These are phyloP conservation scores for Acacia acuminata DNA, from an alignment of 306 rosid species.

Conservation along the genomic window DNA sequence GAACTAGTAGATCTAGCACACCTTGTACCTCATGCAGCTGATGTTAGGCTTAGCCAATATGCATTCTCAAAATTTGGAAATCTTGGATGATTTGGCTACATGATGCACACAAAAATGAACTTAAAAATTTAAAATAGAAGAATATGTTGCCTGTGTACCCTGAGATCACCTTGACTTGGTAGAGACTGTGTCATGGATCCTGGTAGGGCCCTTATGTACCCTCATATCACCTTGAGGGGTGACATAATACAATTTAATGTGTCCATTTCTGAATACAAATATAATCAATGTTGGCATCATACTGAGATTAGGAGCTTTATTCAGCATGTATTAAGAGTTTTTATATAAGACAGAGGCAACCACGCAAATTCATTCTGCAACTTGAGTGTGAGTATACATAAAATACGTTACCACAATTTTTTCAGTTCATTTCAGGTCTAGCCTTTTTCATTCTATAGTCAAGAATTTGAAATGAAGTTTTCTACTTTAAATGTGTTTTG, in stretches of 20 bases:
- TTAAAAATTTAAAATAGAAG: background rate
- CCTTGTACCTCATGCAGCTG: conserved; percentile 1
- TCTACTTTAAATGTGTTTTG: conserved; percentile 10
- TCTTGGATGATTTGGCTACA: background rate
- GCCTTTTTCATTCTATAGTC: conserved; percentile 6
- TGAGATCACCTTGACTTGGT: background rate
- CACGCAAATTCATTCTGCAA: background rate
- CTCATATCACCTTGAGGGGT: background rate
- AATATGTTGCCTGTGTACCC: background rate
- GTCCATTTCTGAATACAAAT: background rate
- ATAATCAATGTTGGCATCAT: background rate
- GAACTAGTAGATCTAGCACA: conserved; percentile 6
- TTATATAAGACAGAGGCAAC: background rate
- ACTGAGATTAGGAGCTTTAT: background rate
- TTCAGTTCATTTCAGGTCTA: background rate
- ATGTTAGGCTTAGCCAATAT: background rate
- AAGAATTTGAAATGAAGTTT: conserved; percentile 3
- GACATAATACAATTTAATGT: background rate
- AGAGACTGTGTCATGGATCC: background rate
- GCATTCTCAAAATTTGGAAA: background rate
- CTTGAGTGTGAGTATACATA: conserved; percentile 3
- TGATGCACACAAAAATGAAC: background rate
- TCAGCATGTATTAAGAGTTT: conserved; percentile 6
- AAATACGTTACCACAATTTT: conserved; percentile 1
- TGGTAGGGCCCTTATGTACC: background rate